phyloP scores from a whole-genome alignment of 805 yeast species.

The Teunomyces tritomae region DNA sequence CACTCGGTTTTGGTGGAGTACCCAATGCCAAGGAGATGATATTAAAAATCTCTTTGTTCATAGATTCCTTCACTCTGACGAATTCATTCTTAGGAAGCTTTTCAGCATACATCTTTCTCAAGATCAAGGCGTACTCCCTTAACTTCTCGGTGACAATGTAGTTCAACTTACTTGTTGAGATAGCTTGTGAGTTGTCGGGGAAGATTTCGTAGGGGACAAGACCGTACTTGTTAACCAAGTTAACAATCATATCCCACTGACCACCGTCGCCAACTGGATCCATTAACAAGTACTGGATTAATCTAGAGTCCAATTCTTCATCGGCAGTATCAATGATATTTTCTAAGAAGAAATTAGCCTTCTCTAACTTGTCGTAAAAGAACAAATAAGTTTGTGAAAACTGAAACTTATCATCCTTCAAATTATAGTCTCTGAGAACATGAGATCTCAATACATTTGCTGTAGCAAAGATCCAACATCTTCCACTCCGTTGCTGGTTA shows the following conservation, averaged over 20 bases:
- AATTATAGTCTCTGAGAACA: slow-evolving; percentile 58
- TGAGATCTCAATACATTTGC: slow-evolving; percentile 67
- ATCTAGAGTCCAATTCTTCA: slow-evolving; percentile 65
- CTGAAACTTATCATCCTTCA: slow-evolving; percentile 55
- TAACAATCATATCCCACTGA: slow-evolving; percentile 80
- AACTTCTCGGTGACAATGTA: slow-evolving; percentile 63
- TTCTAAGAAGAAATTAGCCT: slow-evolving; percentile 76
- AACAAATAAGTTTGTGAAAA: slow-evolving; percentile 76
- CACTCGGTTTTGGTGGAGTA: slow-evolving; percentile 72
- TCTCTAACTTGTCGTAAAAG: slow-evolving; percentile 85
- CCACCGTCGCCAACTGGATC: slow-evolving; percentile 84
- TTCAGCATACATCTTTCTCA: slow-evolving; percentile 51
- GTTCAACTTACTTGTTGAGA: slow-evolving; percentile 58
- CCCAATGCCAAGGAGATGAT: slow-evolving; percentile 70
- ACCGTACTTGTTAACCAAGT: slow-evolving; percentile 77
- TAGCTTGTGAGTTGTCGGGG: slow-evolving; percentile 65
- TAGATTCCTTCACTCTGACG: slow-evolving; percentile 27
- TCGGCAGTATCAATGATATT: slow-evolving; percentile 68
- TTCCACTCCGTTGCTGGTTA: slow-evolving; percentile 72
- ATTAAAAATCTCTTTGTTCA: slow-evolving; percentile 64
- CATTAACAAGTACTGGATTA: slow-evolving; percentile 60
- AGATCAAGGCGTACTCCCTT: slow-evolving; percentile 72
- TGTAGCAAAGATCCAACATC: slow-evolving; percentile 90
- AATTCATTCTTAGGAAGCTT: slow-evolving; percentile 41
- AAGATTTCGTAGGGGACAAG: slow-evolving; percentile 71